A percentile compares a stretch with the other conserved stretches of the same genome.
Evolutionary conservation across 2,329 filamentous ascomycete species (phyloP).

Genomic region (Fusarium poae): DNA sequence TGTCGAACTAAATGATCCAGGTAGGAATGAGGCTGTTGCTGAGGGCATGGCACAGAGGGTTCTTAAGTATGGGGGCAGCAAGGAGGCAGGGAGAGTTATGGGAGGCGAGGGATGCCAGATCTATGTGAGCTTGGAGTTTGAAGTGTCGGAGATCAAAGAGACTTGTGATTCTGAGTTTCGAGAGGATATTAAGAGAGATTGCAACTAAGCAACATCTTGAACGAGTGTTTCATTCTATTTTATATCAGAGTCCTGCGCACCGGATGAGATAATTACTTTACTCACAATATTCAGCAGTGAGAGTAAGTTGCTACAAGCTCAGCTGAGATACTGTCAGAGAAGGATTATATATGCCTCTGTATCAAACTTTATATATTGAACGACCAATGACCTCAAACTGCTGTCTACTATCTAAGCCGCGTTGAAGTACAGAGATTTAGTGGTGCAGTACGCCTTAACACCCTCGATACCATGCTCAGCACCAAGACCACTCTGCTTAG

Average conservation of each 20-base stretch:
- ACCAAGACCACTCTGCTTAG: conserved; percentile 60
- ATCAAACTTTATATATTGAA: too few relatives aligned
- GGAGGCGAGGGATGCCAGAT: conserved; percentile 39
- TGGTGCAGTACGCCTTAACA: conserved; percentile 44
- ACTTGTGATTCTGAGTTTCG: neutral
- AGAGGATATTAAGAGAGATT: neutral
- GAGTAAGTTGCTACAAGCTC: too few relatives aligned
- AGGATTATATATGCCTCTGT: too few relatives aligned
- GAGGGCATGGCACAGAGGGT: conserved; percentile 32
- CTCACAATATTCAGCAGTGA: too few relatives aligned
- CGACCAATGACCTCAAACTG: too few relatives aligned
- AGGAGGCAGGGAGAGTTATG: conserved; percentile 28
- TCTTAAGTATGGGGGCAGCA: conserved; percentile 30
- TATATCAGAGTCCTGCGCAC: fast-evolving
- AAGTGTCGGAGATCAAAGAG: conserved; percentile 4
- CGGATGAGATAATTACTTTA: neutral
- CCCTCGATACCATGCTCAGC: conserved; percentile 58
- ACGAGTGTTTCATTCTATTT: neutral
- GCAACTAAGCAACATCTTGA: neutral
- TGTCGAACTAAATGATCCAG: conserved; percentile 18
- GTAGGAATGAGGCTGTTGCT: conserved; percentile 27
- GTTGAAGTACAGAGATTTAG: neutral
- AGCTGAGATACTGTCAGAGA: too few relatives aligned
- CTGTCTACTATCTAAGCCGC: neutral
- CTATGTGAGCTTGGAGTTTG: conserved; percentile 35